Base-by-base conservation (phyloP, 805 yeast species). In the Brettanomyces bruxellensis region DNA sequence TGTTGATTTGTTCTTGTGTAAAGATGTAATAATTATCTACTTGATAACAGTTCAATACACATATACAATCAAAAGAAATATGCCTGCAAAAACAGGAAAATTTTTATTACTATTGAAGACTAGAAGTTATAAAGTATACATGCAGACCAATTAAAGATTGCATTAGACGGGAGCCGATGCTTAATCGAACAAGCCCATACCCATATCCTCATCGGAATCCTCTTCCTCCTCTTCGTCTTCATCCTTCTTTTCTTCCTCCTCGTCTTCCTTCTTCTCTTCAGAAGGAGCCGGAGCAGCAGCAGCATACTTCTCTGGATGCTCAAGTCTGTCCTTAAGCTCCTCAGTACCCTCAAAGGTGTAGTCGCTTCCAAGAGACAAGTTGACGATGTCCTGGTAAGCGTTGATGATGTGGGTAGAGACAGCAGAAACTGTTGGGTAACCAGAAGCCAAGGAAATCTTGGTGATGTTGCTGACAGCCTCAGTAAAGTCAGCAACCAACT, bases 241-340 rank as follows among this genome's bases (percentile, higher is more conserved):
- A 45, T 77, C 86, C 55, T 81, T 87, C 50, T 75, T 89, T 55
- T 76, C 87, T 51, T 75, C 85, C 52, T 78, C 84, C 54, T 77
- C 82, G 51, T 79, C 78, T 47, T 71, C 75, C 55, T 73, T 64
- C 54, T 78, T 62, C 53, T 76, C 62, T 64, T 86, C 79, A 62
- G 95, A 87, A 68, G 85, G 84, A 65, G 96, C 96, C 70, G 76
- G 96, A 65, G 98, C 96, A 66, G 97, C 97, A 67, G 98, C 84
- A 70, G 98, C 99, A 77, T 91, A 93, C 73, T 96, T 96, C 58
- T 93, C 98, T 73, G 99, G 99, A 95, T 93, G 91, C 73, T 96
- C 98, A 67, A 93, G 79, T 79, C 98, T 87, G 86, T 93, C 99
- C 86, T 88, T 88, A 79, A 93, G 83, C 61, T 91, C 90, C 81